Percentiles rank a stretch among this genome's conserved stretches.
These are phyloP conservation scores for Phytophthora vignae DNA, from an alignment of 352 stramenopile genomes.

Conservation along the genomic window DNA sequence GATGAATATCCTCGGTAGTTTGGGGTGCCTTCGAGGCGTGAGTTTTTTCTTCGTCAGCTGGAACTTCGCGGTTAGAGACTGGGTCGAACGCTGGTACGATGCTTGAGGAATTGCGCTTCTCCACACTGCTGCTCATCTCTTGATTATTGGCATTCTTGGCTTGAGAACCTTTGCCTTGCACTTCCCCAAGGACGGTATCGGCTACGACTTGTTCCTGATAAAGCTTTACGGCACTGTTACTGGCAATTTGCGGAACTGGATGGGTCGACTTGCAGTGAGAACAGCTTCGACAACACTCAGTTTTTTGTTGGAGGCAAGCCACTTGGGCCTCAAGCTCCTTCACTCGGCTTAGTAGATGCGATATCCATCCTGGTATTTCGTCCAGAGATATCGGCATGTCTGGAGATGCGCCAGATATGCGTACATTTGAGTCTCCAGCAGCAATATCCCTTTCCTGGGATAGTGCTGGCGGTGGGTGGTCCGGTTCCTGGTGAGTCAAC, in stretches of 20 bases:
- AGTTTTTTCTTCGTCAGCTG: not conserved
- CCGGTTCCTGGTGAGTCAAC: not conserved
- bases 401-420: constrained; percentile 3
- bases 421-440: not conserved
- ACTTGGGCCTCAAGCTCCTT: constrained; percentile 21
- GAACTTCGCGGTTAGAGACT: not conserved
- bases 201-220: not conserved
- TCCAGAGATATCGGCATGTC: constrained; percentile 5
- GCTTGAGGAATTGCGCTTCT: not conserved
- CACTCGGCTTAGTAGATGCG: constrained; percentile 6
- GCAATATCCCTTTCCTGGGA: not conserved
- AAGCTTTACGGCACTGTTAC: not conserved
- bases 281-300: not conserved
- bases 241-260: not conserved
- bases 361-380: constrained; percentile 20
- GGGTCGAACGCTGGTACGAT: not conserved
- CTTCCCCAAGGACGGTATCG: not conserved
- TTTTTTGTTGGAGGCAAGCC: constrained; percentile 8
- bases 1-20: constrained; percentile 21
- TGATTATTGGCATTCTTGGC: not conserved
- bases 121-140: not conserved
- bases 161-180: not conserved
- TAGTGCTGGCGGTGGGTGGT: not conserved
- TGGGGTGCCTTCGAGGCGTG: not conserved
- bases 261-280: not conserved